These are phyloP conservation scores for Saraca asoca DNA, from an alignment of 331 rosid genomes.

Conservation along the genomic window DNA sequence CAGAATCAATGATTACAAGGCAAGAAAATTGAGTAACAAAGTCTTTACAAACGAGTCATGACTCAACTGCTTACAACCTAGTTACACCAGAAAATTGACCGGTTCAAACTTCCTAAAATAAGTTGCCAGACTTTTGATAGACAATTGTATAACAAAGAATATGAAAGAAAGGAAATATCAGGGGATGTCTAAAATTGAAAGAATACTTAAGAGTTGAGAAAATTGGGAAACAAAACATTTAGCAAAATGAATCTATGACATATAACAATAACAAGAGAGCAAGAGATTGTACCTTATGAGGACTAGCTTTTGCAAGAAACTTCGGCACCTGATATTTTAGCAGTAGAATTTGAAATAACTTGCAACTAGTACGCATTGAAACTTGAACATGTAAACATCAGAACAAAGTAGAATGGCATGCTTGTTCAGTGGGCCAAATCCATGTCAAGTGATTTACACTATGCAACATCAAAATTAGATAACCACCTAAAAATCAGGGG, in stretches of 20 bases:
- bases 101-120: not conserved
- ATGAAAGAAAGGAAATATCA: not conserved
- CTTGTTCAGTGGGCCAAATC: not conserved
- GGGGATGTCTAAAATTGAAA: constrained; percentile 4
- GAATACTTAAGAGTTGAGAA: constrained; percentile 8
- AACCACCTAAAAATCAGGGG: constrained; percentile 4
- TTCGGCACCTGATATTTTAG: constrained; percentile 66
- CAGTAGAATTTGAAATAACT: constrained; percentile 29
- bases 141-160: constrained; percentile 18
- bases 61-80: constrained; percentile 14
- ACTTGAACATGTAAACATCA: constrained; percentile 7
- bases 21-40: not conserved
- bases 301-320: constrained; percentile 67
- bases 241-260: constrained; percentile 5
- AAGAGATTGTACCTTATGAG: constrained; percentile 65
- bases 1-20: not conserved
- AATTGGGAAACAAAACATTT: constrained; percentile 7
- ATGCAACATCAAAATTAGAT: constrained; percentile 1
- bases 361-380: constrained; percentile 23
- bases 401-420: constrained; percentile 11
- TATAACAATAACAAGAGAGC: constrained; percentile 20
- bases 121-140: constrained; percentile 9
- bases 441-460: constrained; percentile 11
- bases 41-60: not conserved
- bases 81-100: not conserved